Conservation (phyloP, 208 protist genomes). For the Polymyxa betae region DNA sequence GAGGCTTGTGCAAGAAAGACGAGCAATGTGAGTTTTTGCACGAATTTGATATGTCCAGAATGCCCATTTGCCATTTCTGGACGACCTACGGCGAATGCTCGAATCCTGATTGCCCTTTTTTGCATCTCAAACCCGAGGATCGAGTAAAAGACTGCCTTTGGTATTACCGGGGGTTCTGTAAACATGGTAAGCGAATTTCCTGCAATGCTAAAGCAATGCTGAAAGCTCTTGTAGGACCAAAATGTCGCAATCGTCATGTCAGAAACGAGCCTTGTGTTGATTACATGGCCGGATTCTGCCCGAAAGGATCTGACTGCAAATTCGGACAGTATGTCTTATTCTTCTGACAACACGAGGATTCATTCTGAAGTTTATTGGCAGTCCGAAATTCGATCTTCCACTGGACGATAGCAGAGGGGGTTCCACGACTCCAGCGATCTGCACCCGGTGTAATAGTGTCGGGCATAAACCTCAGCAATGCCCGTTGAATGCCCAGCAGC, state of each 20-base stretch:
- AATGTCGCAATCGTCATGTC: constrained; percentile 85
- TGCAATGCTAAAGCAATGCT: not conserved
- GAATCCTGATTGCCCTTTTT: constrained; percentile 93
- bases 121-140: constrained; percentile 83
- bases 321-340: constrained; percentile 75
- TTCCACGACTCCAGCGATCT: constrained; percentile 29
- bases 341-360: not conserved
- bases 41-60: constrained; percentile 88
- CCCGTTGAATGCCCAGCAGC: not conserved
- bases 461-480: constrained; percentile 49
- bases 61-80: constrained; percentile 93
- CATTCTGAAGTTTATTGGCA: not conserved
- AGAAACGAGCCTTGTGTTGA: constrained; percentile 83
- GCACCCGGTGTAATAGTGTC: constrained; percentile 43
- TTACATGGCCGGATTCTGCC: constrained; percentile 92
- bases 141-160: constrained; percentile 76
- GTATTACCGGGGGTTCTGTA: constrained; percentile 76
- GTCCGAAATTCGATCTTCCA: constrained; percentile 44
- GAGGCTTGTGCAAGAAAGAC: constrained; percentile 92
- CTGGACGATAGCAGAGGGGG: constrained; percentile 9
- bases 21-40: constrained; percentile 93
- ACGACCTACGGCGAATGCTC: constrained; percentile 88
- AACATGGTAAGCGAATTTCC: constrained; percentile 62
- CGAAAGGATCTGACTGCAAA: constrained; percentile 87
- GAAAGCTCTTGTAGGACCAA: constrained; percentile 59